Percentiles rank a stretch among this genome's conserved stretches.
Conservation (phyloP, 768 basidiomycete genomes). For the Calvatia gigantea region DNA sequence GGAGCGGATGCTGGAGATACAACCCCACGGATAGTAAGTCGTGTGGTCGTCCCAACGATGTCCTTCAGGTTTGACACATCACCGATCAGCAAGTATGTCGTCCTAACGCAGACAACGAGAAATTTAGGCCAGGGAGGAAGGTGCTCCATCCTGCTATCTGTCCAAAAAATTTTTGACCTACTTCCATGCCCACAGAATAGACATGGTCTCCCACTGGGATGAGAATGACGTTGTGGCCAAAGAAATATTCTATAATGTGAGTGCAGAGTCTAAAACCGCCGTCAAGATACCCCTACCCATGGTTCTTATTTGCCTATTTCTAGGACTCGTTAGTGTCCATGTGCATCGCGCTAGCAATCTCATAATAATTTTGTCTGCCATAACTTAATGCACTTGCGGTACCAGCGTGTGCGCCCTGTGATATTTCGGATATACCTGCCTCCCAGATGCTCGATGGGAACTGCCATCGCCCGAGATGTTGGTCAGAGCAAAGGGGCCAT, state of each 20-base stretch:
- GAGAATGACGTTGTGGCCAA: constrained; percentile 75
- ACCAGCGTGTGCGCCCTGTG: constrained; percentile 1
- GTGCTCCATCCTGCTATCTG: constrained; percentile 31
- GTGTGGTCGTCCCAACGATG: constrained; percentile 6
- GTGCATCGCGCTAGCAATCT: constrained; percentile 47
- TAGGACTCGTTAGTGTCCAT: constrained; percentile 64
- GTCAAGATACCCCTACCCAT: constrained; percentile 11
- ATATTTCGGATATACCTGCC: constrained; percentile 15
- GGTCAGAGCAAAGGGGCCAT: background rate
- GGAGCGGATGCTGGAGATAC: constrained; percentile 82
- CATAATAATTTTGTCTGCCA: constrained; percentile 15
- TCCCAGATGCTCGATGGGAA: constrained; percentile 3
- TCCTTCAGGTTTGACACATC: constrained; percentile 11
- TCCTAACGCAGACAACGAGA: constrained; percentile 81
- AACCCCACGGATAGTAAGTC: constrained; percentile 79
- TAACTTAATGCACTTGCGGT: background rate
- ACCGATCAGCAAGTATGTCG: constrained; percentile 72
- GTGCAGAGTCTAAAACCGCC: constrained; percentile 23
- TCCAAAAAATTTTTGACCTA: constrained; percentile 10
- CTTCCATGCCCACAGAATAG: constrained; percentile 47
- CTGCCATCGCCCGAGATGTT: constrained; percentile 2
- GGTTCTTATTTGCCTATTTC: constrained; percentile 12
- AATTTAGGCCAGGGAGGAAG: constrained; percentile 83
- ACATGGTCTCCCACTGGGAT: constrained; percentile 87
- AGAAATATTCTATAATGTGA: constrained; percentile 76